Evolutionary conservation across 768 basidiomycete genomes (phyloP), one percentile per base, ranked within the genome.

Genomic region (Leucosporidium scottii): DNA sequence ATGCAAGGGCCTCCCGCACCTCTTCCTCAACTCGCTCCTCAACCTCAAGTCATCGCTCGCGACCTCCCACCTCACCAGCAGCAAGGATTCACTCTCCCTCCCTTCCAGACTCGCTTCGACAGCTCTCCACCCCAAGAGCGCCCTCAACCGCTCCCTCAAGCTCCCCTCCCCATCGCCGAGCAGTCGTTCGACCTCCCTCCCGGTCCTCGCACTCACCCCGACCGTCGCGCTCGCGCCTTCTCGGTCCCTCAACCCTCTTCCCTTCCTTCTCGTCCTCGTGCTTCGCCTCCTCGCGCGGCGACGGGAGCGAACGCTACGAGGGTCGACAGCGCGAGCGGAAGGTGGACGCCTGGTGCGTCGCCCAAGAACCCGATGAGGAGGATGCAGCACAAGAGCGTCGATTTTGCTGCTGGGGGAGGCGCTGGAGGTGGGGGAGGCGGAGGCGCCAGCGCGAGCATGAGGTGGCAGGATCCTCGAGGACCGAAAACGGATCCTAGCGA

Each of bases 181-280:
- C 47, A 18, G 30, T 44, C 39, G 39, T 17, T 44, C 39, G 39
- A 17, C 39, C 39, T 44, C 15, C 39, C 39, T 44, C 39, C 39
- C 39, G 39, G 10, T 44, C 39, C 39, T 44, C 34, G 36, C n/a
- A 28, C 54, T 7, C 9, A 44, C 12, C 25, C 58, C 36, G 31
- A 30, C n/a, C 30, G 49, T 61, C 31, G 21, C 60, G 28, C 48
- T 48, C 48, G 48, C 60, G 47, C 60, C 60, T 2, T 61, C 49
- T 20, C 60, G 39, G 47, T 50, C 49, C 7, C 51, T n/a, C 39
- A 44, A 15, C 39, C 39, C 39, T 44, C 39, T 6, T 44, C 39
- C 15, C 39, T 44, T 17, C 39, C 39, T 12, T 13, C 8, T 44
- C 39, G 39, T 15, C 39, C 39, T 44, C 39, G 39, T 9, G 39